phyloP scores from a whole-genome alignment of 2,329 filamentous ascomycete species.

The Massarina eburnea region DNA sequence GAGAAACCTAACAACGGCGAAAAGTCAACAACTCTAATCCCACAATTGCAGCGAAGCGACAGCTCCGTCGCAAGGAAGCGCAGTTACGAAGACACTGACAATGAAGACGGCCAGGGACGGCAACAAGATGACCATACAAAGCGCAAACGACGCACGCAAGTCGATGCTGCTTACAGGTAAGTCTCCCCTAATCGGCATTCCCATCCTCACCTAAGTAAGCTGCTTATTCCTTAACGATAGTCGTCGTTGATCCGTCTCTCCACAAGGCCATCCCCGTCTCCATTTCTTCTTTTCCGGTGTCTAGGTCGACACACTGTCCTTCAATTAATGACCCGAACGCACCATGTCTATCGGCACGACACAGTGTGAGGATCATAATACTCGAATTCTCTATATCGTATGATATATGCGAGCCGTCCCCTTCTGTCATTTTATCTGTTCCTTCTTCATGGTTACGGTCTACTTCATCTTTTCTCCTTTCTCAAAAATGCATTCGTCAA shows the following conservation, averaged over 20 bases:
- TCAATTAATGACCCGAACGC: background rate
- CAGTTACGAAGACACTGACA: conserved; percentile 40
- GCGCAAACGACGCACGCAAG: conserved; percentile 39
- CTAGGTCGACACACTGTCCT: background rate
- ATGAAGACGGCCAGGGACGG: conserved; percentile 30
- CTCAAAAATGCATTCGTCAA: background rate
- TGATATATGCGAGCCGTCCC: background rate
- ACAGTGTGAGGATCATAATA: background rate
- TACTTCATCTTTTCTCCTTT: background rate
- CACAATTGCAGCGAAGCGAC: conserved; percentile 30
- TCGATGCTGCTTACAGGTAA: conserved; percentile 42
- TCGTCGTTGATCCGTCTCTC: background rate
- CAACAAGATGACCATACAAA: conserved; percentile 41
- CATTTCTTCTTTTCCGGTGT: background rate
- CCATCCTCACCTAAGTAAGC: background rate
- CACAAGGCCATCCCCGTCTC: background rate
- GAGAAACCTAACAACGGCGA: conserved; percentile 23
- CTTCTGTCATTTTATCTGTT: background rate
- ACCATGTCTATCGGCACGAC: background rate
- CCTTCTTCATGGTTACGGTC: background rate
- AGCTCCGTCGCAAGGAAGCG: conserved; percentile 39
- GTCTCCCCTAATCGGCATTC: background rate
- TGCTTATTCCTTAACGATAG: background rate
- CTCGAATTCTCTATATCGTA: background rate
- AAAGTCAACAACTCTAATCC: conserved; percentile 11